These are phyloP conservation scores for Aspergillus sp. DNA, from an alignment of 2,329 filamentous ascomycete genomes.

Conservation along the genomic window DNA sequence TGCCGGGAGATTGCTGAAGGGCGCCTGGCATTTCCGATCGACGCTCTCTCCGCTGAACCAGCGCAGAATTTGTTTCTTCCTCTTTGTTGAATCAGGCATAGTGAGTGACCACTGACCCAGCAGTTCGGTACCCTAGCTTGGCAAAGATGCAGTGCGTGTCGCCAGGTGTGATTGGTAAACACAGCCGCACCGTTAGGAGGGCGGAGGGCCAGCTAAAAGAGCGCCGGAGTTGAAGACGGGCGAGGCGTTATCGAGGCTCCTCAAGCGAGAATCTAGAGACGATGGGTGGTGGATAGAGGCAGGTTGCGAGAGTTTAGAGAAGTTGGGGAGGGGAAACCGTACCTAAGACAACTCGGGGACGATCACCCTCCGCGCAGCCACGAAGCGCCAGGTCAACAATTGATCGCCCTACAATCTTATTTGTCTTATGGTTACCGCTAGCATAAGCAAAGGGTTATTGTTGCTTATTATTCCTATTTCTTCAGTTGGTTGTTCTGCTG, in stretches of 20 bases:
- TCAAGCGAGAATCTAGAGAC: background rate
- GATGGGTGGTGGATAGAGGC: background rate
- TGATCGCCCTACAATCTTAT: conserved; percentile 8
- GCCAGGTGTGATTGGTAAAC: conserved; percentile 28
- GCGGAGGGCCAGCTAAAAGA: conserved; percentile 5
- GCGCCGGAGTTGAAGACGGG: background rate
- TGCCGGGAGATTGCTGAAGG: conserved; percentile 11
- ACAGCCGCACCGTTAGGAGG: conserved; percentile 25
- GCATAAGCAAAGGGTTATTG: conserved; percentile 5
- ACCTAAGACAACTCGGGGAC: background rate
- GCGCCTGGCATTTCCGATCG: conserved; percentile 17
- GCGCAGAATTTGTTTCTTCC: conserved; percentile 17
- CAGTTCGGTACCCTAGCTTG: conserved; percentile 34
- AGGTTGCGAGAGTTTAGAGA: background rate
- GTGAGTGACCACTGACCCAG: conserved; percentile 31
- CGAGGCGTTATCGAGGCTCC: conserved; percentile 1
- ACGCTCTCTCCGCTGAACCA: conserved; percentile 13
- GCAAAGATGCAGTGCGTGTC: conserved; percentile 35
- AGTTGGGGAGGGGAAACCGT: background rate
- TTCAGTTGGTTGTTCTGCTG: conserved; percentile 2
- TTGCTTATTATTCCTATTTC: conserved; percentile 7
- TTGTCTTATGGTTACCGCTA: conserved; percentile 4
- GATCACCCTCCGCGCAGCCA: background rate
- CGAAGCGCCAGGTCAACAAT: conserved; percentile 4
- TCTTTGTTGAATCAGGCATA: conserved; percentile 24